These are phyloP conservation scores for Amaranthus palmeri DNA, from an alignment of 148 eudicot genomes.

Conservation along the genomic window DNA sequence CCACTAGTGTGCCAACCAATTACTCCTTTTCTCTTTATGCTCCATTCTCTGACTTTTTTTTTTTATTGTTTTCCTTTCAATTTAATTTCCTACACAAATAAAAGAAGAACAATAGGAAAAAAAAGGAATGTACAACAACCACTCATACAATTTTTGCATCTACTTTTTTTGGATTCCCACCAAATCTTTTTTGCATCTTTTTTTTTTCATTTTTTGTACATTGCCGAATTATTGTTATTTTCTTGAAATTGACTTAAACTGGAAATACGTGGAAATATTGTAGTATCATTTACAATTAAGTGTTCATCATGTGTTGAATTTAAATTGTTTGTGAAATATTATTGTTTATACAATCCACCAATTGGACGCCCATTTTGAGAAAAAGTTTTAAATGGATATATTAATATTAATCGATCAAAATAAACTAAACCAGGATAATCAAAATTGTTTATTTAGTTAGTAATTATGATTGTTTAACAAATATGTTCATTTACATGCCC, in stretches of 20 bases:
- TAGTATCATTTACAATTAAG: too few species aligned
- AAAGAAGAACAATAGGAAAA: slow-evolving; percentile 12
- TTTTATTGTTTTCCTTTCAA: not conserved
- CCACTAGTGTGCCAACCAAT: slow-evolving; percentile 30
- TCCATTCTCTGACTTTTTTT: not conserved
- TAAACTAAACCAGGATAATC: too few species aligned
- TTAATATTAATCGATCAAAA: too few species aligned
- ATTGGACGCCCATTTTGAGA: too few species aligned
- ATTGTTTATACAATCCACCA: too few species aligned
- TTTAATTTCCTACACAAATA: slow-evolving; percentile 11
- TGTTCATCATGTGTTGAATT: too few species aligned
- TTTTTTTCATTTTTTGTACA: not conserved
- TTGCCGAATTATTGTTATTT: not conserved
- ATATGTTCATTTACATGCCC: too few species aligned
- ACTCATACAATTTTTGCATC: not conserved
- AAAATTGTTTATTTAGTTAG: too few species aligned
- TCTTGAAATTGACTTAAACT: not conserved
- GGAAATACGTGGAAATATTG: too few species aligned
- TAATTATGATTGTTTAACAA: too few species aligned
- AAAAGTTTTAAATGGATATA: too few species aligned
- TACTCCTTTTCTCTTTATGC: slow-evolving; percentile 25
- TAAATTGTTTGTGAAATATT: too few species aligned
- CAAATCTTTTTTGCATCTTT: not conserved
- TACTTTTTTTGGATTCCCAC: slow-evolving; percentile 10
- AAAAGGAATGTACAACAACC: slow-evolving; percentile 1